A percentile compares a stretch with the other conserved stretches of the same genome.
These are phyloP conservation scores for Poronia punctata DNA, from an alignment of 495 filamentous ascomycete genomes.

Conservation along the genomic window DNA sequence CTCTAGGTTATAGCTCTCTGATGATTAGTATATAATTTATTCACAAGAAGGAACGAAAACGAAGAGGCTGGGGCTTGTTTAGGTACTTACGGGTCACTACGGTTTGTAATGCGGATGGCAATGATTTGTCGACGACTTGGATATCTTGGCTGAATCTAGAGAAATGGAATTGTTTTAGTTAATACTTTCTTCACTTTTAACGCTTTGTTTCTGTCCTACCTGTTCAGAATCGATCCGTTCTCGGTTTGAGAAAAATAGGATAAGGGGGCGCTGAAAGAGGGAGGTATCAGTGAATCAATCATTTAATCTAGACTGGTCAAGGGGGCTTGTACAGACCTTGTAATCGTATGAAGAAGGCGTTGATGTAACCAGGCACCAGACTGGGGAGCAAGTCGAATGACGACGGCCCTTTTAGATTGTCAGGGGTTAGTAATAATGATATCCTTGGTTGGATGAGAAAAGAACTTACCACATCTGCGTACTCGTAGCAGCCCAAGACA, in stretches of 20 bases:
- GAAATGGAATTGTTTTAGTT: constrained; percentile 1
- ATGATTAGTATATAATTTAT: no score
- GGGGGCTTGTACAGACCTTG: not conserved
- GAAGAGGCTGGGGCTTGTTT: no score
- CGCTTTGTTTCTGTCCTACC: constrained; percentile 8
- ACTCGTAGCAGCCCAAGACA: constrained; percentile 27
- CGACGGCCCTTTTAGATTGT: constrained; percentile 7
- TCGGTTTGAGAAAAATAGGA: constrained; percentile 17
- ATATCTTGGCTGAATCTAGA: constrained; percentile 20
- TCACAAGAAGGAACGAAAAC: no score
- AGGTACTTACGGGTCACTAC: constrained; percentile 18
- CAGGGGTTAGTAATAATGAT: not conserved
- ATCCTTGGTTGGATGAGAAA: no score
- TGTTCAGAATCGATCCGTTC: constrained; percentile 22
- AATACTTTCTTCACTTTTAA: not conserved
- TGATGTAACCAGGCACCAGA: constrained; percentile 13
- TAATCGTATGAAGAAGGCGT: constrained; percentile 11
- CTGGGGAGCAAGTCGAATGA: constrained; percentile 14
- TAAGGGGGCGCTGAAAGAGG: constrained; percentile 12
- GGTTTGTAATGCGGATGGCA: constrained; percentile 13
- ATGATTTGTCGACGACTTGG: constrained; percentile 14
- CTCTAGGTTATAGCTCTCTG: no score
- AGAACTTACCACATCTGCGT: constrained; percentile 22
- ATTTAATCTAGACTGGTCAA: no score
- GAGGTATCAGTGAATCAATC: not conserved